Conservation (phyloP, 2,329 filamentous ascomycete genomes). For the Microdochium paspali region DNA sequence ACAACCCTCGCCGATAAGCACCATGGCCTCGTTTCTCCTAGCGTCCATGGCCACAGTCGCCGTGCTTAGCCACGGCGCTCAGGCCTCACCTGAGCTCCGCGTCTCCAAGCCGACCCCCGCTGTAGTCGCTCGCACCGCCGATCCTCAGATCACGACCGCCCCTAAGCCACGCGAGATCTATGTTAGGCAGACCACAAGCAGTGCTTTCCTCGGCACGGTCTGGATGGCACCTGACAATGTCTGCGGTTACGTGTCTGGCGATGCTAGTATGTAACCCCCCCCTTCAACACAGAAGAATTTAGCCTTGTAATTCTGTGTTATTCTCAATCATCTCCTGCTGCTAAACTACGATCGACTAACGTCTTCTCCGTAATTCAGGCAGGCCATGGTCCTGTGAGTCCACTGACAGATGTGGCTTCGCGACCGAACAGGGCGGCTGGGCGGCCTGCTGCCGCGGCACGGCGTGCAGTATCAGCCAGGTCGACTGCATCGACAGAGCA, state of each 20-base stretch:
- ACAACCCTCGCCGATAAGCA: no score
- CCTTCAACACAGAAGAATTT: background rate
- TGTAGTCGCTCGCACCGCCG: background rate
- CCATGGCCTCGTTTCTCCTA: no score
- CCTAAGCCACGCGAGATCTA: background rate
- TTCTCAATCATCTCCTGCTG: no score
- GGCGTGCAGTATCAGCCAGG: background rate
- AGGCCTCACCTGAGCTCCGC: no score
- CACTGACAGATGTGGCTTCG: background rate
- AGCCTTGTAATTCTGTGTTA: no score
- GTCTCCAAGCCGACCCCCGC: no score
- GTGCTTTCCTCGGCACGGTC: slow-evolving; percentile 5
- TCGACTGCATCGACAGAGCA: background rate
- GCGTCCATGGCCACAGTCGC: no score
- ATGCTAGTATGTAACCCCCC: slow-evolving; percentile 15
- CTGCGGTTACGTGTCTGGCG: slow-evolving; percentile 37
- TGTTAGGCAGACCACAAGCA: background rate
- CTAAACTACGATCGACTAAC: no score
- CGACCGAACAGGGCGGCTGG: background rate
- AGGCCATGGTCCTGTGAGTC: background rate
- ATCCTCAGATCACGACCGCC: background rate
- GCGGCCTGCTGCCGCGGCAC: background rate
- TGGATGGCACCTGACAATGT: slow-evolving; percentile 39
- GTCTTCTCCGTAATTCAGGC: background rate
- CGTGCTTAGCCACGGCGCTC: no score